These are phyloP conservation scores for Tricholoma terreum DNA, from an alignment of 768 basidiomycete genomes.

Conservation along the genomic window DNA sequence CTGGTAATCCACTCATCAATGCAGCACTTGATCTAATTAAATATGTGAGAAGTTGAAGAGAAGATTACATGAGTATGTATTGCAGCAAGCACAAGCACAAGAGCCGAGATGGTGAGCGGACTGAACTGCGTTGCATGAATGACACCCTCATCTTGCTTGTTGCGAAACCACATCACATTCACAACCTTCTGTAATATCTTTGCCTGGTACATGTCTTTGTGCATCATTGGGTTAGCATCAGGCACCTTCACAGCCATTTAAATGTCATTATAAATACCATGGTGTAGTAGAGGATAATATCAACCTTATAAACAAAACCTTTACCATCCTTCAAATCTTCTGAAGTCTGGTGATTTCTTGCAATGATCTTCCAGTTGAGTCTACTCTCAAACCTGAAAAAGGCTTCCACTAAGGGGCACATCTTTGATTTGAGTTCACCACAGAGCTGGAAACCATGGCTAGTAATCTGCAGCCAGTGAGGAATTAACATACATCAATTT, in stretches of 20 bases:
- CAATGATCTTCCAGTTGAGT: conserved; percentile 10
- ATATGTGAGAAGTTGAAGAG: not conserved
- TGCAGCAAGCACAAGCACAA: conserved; percentile 17
- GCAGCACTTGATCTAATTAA: conserved; percentile 11
- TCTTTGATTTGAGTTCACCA: conserved; percentile 20
- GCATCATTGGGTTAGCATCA: not conserved
- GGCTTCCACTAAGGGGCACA: conserved; percentile 11
- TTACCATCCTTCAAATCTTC: conserved; percentile 18
- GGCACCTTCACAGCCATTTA: not conserved
- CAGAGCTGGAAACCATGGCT: conserved; percentile 18
- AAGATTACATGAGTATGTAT: conserved; percentile 5
- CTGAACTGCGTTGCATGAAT: conserved; percentile 18
- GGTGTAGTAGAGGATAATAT: not conserved
- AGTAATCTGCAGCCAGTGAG: conserved; percentile 8
- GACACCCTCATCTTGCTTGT: conserved; percentile 24
- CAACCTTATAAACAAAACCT: conserved; percentile 19
- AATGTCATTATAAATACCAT: not conserved
- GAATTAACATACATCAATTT: no score
- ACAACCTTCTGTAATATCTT: conserved; percentile 19
- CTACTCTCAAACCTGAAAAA: conserved; percentile 21
- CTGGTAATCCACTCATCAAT: conserved; percentile 15
- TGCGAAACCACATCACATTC: conserved; percentile 25
- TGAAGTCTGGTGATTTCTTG: conserved; percentile 15
- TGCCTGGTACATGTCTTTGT: conserved; percentile 23
- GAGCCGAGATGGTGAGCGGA: conserved; percentile 13